Base-by-base conservation (phyloP, 805 yeast genomes). In the Yarrowia phangngaensis region DNA sequence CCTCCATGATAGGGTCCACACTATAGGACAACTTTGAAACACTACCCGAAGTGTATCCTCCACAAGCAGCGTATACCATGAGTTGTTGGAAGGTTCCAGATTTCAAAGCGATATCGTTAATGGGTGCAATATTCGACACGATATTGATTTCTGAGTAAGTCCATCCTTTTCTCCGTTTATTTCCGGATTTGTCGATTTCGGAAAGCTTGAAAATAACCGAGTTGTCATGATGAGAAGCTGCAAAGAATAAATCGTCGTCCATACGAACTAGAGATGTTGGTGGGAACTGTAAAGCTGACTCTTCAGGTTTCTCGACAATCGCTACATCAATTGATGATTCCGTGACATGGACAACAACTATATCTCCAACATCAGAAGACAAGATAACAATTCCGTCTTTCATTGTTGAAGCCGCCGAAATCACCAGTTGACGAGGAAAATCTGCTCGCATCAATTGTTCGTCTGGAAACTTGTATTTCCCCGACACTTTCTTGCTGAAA, bases 21-120 rank as follows among this genome's bases (percentile, higher is more conserved):
- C 29, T 19, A 13, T 28, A 16, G 15, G 20, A 41, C 13, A 41
- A 20, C 29, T 41, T 41, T 20, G 48, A 29, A 3, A 41, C 35
- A 15, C 48, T 29, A n/a, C 48, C 48, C 20, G 48, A 41, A 3
- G 48, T 41, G 35, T 41, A 41, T 7, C 48, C 48, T 41, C 48
- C 48, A n/a, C 35, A 41, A 6, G 48, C 48, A 4, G 35, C 35
- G 20, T 41, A 41, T 2, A 29, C 34, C 8, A 41, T 30, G 48
- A 17, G 28, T 5, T 41, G 34, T 8, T 41, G 34, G 6, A 41
- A 16, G 3, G 35, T 27, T 3, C 48, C 48, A 11, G 35, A 8
- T 2, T 8, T 41, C 27, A 41, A 12, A 1, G 34, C 15, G 22
- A 41, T 29, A 6, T 41, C 35, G 12, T 29, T 29, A 16, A 41